Percentiles rank a stretch among this genome's conserved stretches.
phyloP scores from a whole-genome alignment of 345 rosid genomes.

The Heritiera littoralis region DNA sequence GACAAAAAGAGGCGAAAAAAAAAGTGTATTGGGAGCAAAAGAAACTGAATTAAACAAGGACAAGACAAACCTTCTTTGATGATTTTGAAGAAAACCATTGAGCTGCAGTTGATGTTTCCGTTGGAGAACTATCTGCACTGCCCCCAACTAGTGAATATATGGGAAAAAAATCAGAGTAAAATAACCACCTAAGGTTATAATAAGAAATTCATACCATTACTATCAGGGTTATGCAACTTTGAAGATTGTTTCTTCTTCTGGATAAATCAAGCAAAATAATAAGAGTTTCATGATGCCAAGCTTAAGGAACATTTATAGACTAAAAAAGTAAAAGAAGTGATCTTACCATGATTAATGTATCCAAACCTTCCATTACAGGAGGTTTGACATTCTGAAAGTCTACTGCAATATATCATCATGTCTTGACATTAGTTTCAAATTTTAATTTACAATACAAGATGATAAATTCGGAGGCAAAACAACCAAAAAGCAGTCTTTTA shows the following conservation, averaged over 20 bases:
- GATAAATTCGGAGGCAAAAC: background rate
- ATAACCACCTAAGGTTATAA: conserved; percentile 4
- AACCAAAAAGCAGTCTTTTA: background rate
- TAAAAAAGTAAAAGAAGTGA: conserved; percentile 18
- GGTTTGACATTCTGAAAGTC: background rate
- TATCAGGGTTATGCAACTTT: conserved; percentile 46
- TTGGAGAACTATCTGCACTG: conserved; percentile 53
- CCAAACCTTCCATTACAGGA: conserved; percentile 28
- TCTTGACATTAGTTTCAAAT: background rate
- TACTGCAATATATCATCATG: conserved; percentile 2
- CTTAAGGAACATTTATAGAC: background rate
- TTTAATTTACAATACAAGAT: background rate
- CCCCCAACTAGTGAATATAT: conserved; percentile 20
- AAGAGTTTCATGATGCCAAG: background rate
- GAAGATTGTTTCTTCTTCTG: conserved; percentile 54
- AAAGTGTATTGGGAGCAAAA: background rate
- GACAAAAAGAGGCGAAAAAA: background rate
- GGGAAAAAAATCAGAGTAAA: background rate
- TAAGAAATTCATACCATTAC: conserved; percentile 53
- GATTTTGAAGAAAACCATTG: conserved; percentile 87
- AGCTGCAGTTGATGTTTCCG: conserved; percentile 51
- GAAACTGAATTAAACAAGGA: background rate
- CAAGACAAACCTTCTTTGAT: conserved; percentile 62
- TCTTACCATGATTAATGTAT: conserved; percentile 55
- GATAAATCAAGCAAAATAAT: background rate